Percentiles rank a stretch among this genome's conserved stretches.
phyloP scores from a whole-genome alignment of 1,139 yeast genomes.

The Williopsis jadinii region DNA sequence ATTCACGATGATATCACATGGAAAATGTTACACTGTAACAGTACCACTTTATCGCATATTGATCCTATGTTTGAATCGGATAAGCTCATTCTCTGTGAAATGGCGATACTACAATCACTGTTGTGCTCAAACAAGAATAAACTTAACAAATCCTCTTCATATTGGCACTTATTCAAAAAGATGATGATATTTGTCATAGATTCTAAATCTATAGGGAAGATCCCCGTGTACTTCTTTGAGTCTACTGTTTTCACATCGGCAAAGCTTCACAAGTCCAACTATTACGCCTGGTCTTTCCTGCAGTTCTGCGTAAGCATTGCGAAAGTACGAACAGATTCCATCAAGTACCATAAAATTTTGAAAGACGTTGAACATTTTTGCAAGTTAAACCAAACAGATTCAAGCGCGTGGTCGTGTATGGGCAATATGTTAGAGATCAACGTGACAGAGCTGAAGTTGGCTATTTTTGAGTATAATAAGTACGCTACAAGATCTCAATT shows the following conservation, averaged over 20 bases:
- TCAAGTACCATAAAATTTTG: conserved; percentile 7
- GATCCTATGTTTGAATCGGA: conserved; percentile 10
- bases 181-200: conserved; percentile 16
- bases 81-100: conserved; percentile 20
- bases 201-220: not conserved
- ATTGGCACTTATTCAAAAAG: conserved; percentile 34
- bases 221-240: conserved; percentile 10
- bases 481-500: conserved; percentile 1
- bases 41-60: not conserved
- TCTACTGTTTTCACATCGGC: conserved; percentile 23
- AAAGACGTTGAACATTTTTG: conserved; percentile 26
- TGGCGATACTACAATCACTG: conserved; percentile 23
- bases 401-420: conserved; percentile 38
- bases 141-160: conserved; percentile 36
- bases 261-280: conserved; percentile 33
- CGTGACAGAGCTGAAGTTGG: conserved; percentile 9
- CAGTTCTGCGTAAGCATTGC: conserved; percentile 27
- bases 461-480: conserved; percentile 12
- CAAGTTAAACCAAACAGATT: conserved; percentile 30
- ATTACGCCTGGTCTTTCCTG: conserved; percentile 36
- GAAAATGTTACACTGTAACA: conserved; percentile 1
- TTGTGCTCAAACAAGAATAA: conserved; percentile 31
- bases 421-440: conserved; percentile 10
- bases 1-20: conserved; percentile 23
- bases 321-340: conserved; percentile 6